Base-by-base conservation (phyloP, 1,139 yeast genomes). In the Suhomyces bokatorum region DNA sequence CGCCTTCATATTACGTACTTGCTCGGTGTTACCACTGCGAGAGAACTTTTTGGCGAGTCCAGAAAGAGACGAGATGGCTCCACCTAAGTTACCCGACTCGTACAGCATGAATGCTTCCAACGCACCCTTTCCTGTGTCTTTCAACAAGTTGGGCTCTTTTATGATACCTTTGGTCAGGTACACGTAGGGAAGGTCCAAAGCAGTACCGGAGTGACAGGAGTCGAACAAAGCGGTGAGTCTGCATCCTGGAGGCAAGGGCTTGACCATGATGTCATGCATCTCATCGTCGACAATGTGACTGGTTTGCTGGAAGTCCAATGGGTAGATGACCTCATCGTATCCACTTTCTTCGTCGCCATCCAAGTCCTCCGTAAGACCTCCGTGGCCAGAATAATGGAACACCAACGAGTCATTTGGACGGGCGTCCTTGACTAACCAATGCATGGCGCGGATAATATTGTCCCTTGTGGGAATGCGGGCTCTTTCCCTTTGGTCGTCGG, bases 301-400 rank as follows among this genome's bases (percentile, higher is more conserved):
- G 4, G 75, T 75, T 14, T 63, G 69, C 63, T 89, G 80, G 64
- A 85, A 90, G 67, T 91, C 98, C 32, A 91, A 81, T 1, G 98
- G 98, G 58, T 90, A 91, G 48, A 91, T 86, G 35, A 87, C 89
- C 61, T 90, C 96, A 63, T 91, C 98, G 56, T 66, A 78, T 0
- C 97, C 97, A 59, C 85, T 90, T 22, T 83, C 95, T 64, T 91
- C 98, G 61, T 91, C 98, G 17, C 97, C 97, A 58, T 87, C 87
- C 42, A 70, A 62, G 64, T 91, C 97, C 47, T 75, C 70, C 9
- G 87, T 82, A 56, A 83, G 85, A 8, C 97, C 96, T 29, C 98
- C 98, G 62, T 91, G 98, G 8, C 98, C 97, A 1, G 96, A 87
- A 63, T 86, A 90, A 63, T 90, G 97, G 75, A 90, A 83, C 53